Conservation (phyloP, 2,329 filamentous ascomycete genomes). For the Nectriaceae sp. region DNA sequence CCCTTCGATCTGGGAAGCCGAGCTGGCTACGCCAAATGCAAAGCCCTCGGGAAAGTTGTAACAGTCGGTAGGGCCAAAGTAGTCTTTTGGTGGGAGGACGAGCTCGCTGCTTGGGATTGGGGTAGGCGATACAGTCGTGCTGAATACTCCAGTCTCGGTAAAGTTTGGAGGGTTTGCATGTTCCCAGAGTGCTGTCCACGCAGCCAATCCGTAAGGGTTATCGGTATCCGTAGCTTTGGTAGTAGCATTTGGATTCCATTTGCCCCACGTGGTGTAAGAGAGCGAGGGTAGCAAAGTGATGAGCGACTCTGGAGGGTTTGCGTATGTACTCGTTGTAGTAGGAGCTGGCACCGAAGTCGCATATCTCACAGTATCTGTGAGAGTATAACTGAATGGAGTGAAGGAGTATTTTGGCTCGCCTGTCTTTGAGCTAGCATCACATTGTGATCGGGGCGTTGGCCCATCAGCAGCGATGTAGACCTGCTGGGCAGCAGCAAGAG, state of each 20-base stretch:
- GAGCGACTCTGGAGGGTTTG: slow-evolving; percentile 28
- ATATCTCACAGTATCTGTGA: slow-evolving; percentile 35
- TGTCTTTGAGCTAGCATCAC: slow-evolving; percentile 16
- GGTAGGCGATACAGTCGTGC: slow-evolving; percentile 56
- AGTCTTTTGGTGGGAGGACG: slow-evolving; percentile 54
- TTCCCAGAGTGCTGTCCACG: slow-evolving; percentile 36
- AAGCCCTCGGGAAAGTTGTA: slow-evolving; percentile 52
- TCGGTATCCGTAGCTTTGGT: slow-evolving; percentile 28
- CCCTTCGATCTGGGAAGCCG: slow-evolving; percentile 48
- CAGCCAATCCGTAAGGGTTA: slow-evolving; percentile 32
- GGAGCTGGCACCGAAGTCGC: slow-evolving; percentile 33
- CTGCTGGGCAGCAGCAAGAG: slow-evolving; percentile 26
- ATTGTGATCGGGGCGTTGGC: slow-evolving; percentile 30
- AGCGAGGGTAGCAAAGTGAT: slow-evolving; percentile 26
- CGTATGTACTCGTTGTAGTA: slow-evolving; percentile 33
- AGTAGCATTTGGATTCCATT: slow-evolving; percentile 34
- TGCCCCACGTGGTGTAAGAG: slow-evolving; percentile 37
- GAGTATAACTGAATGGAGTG: slow-evolving; percentile 32
- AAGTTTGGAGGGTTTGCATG: slow-evolving; percentile 36
- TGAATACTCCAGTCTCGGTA: slow-evolving; percentile 32
- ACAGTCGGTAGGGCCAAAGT: slow-evolving; percentile 50
- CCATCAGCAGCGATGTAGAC: slow-evolving; percentile 27
- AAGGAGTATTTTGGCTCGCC: slow-evolving; percentile 29
- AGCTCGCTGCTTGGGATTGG: slow-evolving; percentile 56
- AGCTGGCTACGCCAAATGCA: slow-evolving; percentile 49